These are phyloP conservation scores for Fusarium poae DNA, from an alignment of 2,329 filamentous ascomycete genomes.

Conservation along the genomic window DNA sequence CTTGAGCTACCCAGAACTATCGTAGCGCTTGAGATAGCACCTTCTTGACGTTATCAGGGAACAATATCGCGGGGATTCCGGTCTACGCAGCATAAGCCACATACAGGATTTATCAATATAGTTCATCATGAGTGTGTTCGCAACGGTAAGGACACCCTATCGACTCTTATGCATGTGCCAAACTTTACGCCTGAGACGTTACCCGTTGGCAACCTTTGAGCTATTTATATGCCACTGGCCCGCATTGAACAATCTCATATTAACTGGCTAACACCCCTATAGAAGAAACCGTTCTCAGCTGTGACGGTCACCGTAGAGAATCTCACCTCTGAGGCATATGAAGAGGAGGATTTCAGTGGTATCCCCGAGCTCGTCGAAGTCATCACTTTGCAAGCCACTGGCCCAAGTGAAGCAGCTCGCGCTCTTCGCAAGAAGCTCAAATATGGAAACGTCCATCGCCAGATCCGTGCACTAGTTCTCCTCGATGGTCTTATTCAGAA, in stretches of 20 bases:
- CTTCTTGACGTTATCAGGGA: slow-evolving; percentile 8
- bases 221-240: slow-evolving; percentile 28
- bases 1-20: slow-evolving; percentile 23
- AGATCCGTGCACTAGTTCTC: slow-evolving; percentile 87
- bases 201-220: slow-evolving; percentile 13
- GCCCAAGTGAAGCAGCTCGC: slow-evolving; percentile 88
- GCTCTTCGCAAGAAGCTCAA: slow-evolving; percentile 98
- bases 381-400: slow-evolving; percentile 87
- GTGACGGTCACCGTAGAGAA: slow-evolving; percentile 93
- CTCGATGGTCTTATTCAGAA: slow-evolving; percentile 96
- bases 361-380: slow-evolving; percentile 96
- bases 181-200: neutral
- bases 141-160: slow-evolving; percentile 43
- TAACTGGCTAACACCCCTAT: slow-evolving; percentile 4
- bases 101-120: neutral
- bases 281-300: slow-evolving; percentile 86
- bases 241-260: neutral
- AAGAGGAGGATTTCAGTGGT: slow-evolving; percentile 91
- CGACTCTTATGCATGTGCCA: slow-evolving; percentile 1
- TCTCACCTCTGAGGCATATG: slow-evolving; percentile 88
- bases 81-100: neutral
- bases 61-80: slow-evolving; percentile 1
- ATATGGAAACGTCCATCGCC: slow-evolving; percentile 94
- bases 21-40: slow-evolving; percentile 38
- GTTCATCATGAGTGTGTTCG: slow-evolving; percentile 47